Evolutionary conservation across 495 filamentous ascomycete species (phyloP), one percentile per base, ranked within the genome.

Genomic region (Annulohypoxylon nitens): DNA sequence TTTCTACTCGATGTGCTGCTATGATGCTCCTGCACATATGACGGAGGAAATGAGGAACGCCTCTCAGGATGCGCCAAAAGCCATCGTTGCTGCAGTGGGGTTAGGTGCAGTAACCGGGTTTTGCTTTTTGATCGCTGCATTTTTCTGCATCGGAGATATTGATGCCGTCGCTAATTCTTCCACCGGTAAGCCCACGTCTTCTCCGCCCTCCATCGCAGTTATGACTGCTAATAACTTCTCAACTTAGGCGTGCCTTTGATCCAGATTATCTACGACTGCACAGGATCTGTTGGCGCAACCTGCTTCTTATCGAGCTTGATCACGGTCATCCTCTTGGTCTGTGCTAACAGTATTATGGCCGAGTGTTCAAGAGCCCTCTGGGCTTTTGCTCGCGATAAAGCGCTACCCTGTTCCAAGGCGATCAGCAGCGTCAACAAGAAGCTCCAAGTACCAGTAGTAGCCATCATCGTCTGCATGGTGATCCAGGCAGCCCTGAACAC

Each of bases 351-450:
- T 43, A 43, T 43, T 5, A 43, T 43, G 39, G 39, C 39, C 1
- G 39, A 43, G 39, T 11, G 39, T 2, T 43, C 39, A 43, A 11
- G 39, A 14, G 39, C 39, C 4, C 39, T 43, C 14, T 43, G 39
- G 39, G 39, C 39, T n/a, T 43, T 43, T n/a, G 39, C 39, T 14
- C 39, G 39, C 2, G 39, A 43, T n/a, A 43, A 43, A 11, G 39
- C 11, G 1, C 39, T 43, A 3, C 39, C 39, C 39, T 43, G 14
- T 43, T 43, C 39, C 2, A 43, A 43, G 4, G 39, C 12, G 12
- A 43, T 43, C 39, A 43, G 39, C 39, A 43, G 39, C 39, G 39
- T 43, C 39, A 14, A 43, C 39, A 43, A 43, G 12, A 43, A 43
- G 14, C 14, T 43, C 12, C 39, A 43, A 43, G 39, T 43, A 14